Evolutionary conservation across 306 rosid species (phyloP), one percentile per base, ranked within the genome.

Genomic region (Mucuna pruriens): DNA sequence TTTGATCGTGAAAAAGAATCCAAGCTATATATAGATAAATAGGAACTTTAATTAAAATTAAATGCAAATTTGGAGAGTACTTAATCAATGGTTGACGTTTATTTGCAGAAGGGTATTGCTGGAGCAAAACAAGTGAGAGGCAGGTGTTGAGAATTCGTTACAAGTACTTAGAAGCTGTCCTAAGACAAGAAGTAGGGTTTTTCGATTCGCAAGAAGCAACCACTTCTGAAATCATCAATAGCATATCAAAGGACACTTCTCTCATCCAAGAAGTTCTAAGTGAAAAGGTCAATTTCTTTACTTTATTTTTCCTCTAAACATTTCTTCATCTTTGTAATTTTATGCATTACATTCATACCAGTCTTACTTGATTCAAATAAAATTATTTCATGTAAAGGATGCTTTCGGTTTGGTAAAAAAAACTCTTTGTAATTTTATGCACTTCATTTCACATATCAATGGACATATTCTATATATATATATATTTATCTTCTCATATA

Each of bases 71-170:
- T 12, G 22, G 42, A n/a, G 72, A 78, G n/a, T n/a, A n/a, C 33
- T 2, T 22, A 19, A 83, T 78, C 16, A 52, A 23, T 5, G 63
- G 17, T 26, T 49, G 61, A 60, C 61, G 42, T n/a, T 45, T 39
- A 65, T 36, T 38, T 66, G 87, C 89, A 95, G 99, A 95, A 82
- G 99, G 99, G 3, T 93, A 89, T 52, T 95, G 99, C 63, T 95
- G 99, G 99, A 93, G 99, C 83, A 95, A 93, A 90, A 95, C 98
- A 20, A 93, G 97, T 11, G 99, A 95, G 87, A 89, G 99, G 46
- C 99, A 89, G 45, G 94, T 93, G 40, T 74, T 91, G 82, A 90
- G 85, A 83, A 91, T 95, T 84, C 93, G 98, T 2, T 92, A 90
- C 87, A 93, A 87, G 90, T 95, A 93, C 77, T 81, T 95, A 79